These are phyloP conservation scores for Pholiota microspora DNA, from an alignment of 768 basidiomycete species.

Conservation along the genomic window DNA sequence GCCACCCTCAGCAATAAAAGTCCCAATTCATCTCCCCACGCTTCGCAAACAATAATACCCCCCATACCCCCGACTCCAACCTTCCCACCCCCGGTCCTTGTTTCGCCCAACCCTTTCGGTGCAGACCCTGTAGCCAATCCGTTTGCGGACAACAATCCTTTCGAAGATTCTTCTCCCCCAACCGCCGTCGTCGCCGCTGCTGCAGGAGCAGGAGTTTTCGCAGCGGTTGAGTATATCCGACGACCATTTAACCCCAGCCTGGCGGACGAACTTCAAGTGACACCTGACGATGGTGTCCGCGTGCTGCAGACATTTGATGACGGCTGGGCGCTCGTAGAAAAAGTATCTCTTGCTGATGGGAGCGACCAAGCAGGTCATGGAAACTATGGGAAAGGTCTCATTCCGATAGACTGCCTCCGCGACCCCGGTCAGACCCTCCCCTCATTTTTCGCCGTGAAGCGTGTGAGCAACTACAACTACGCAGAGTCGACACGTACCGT, in stretches of 20 bases:
- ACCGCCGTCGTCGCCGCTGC: conserved; percentile 6
- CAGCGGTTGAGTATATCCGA: conserved; percentile 45
- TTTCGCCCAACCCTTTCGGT: conserved; percentile 32
- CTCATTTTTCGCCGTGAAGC: conserved; percentile 47
- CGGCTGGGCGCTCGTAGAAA: conserved; percentile 65
- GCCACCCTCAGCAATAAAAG: conserved; percentile 10
- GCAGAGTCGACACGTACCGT: not conserved
- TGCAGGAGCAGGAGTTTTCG: conserved; percentile 23
- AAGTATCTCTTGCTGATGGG: conserved; percentile 27
- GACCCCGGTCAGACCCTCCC: conserved; percentile 43
- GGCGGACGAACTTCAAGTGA: conserved; percentile 58
- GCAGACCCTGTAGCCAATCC: conserved; percentile 11
- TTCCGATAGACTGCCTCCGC: conserved; percentile 71
- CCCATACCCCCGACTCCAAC: conserved; percentile 13
- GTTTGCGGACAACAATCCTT: conserved; percentile 23
- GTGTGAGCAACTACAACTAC: conserved; percentile 35
- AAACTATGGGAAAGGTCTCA: conserved; percentile 40
- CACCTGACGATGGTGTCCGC: conserved; percentile 48
- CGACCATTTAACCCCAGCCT: conserved; percentile 57
- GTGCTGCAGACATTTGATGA: conserved; percentile 61
- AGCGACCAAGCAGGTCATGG: conserved; percentile 20
- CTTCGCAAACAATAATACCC: not conserved
- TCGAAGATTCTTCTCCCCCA: conserved; percentile 24
- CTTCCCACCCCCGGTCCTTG: conserved; percentile 8
- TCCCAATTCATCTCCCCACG: not conserved